Conservation (phyloP, 345 rosid species). For the Syzygium aromaticum region DNA sequence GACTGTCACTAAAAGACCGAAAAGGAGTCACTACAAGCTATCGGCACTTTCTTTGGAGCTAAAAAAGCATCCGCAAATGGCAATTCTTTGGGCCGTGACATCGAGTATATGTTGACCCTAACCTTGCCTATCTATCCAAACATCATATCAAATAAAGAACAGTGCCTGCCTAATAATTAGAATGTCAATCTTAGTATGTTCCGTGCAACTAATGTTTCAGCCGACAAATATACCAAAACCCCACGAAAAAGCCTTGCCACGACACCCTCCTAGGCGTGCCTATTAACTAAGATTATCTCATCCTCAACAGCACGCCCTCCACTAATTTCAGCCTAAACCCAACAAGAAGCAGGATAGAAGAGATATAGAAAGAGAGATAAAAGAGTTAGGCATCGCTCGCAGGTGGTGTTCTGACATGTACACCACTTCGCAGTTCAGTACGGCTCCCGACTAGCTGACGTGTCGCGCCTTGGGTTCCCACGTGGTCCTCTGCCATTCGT, state of each 20-base stretch:
- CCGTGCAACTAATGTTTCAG: not conserved
- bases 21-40: not conserved
- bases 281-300: not conserved
- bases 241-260: not conserved
- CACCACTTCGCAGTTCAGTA: not conserved
- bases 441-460: not conserved
- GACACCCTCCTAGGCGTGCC: not conserved
- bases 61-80: not conserved
- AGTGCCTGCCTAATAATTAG: not conserved
- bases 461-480: not conserved
- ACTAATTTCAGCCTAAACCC: constrained; percentile 6
- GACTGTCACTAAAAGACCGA: not conserved
- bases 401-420: not conserved
- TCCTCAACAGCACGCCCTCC: constrained; percentile 3
- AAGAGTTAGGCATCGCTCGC: constrained; percentile 8
- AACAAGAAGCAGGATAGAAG: not conserved
- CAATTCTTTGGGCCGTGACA: not conserved
- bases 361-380: not conserved
- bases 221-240: not conserved
- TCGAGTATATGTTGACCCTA: not conserved
- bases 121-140: not conserved
- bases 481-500: constrained; percentile 9
- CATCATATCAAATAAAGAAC: not conserved
- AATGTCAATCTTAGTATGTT: not conserved
- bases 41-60: not conserved